A percentile compares a stretch with the other conserved stretches of the same genome.
phyloP scores from a whole-genome alignment of 495 filamentous ascomycete species.

The Aspergillus bertholletiae region DNA sequence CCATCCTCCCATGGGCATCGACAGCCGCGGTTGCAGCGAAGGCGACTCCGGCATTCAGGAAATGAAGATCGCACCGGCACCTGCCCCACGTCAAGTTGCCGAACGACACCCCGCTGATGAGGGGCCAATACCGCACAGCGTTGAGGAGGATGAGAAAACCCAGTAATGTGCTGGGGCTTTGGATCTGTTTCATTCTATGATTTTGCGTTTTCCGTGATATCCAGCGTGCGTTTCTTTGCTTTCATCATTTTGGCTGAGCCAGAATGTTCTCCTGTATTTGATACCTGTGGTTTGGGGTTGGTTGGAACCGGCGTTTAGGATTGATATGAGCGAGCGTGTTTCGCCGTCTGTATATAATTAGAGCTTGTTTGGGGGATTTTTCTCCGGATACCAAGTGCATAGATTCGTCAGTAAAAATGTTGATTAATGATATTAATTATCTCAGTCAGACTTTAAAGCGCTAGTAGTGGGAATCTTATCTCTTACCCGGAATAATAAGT shows the following conservation, averaged over 20 bases:
- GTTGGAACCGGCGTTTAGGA: constrained; percentile 14
- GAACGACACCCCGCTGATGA: constrained; percentile 24
- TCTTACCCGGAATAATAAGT: too few relatives aligned
- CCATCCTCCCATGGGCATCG: constrained; percentile 49
- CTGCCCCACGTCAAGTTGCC: constrained; percentile 32
- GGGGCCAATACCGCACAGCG: constrained; percentile 1
- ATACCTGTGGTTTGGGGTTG: constrained; percentile 4
- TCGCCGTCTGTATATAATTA: constrained; percentile 7
- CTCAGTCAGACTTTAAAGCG: not conserved
- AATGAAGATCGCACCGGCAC: constrained; percentile 26
- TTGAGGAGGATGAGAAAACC: constrained; percentile 25
- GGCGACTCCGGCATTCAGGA: constrained; percentile 35
- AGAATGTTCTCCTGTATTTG: constrained; percentile 9
- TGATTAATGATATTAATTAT: constrained; percentile 5
- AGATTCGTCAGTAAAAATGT: constrained; percentile 1
- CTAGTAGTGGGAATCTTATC: too few relatives aligned
- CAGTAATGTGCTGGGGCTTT: not conserved
- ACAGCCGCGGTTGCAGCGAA: constrained; percentile 35
- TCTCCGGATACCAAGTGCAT: constrained; percentile 10
- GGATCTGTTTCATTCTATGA: constrained; percentile 4
- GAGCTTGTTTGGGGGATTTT: not conserved
- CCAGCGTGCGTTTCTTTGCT: constrained; percentile 16
- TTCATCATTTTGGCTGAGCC: constrained; percentile 13
- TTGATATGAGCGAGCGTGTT: constrained; percentile 21
- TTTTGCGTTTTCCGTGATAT: constrained; percentile 17